These are phyloP conservation scores for Candida maesae DNA, from an alignment of 805 yeast species.

Conservation along the genomic window DNA sequence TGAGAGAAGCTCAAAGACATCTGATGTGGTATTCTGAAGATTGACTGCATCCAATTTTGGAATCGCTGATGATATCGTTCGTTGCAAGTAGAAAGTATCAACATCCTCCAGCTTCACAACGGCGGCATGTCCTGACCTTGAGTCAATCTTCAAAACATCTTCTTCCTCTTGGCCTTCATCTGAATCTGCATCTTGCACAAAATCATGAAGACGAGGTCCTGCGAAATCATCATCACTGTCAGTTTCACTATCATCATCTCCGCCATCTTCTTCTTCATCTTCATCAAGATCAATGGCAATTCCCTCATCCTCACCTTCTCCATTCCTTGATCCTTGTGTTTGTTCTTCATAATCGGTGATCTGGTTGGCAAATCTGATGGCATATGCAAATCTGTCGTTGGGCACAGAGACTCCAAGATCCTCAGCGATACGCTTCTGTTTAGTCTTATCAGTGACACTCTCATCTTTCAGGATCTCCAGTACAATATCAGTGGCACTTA, in stretches of 20 bases:
- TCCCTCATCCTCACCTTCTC: slow-evolving; percentile 41
- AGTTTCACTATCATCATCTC: slow-evolving; percentile 25
- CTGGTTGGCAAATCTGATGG: slow-evolving; percentile 36
- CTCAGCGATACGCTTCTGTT: slow-evolving; percentile 43
- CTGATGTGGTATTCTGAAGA: slow-evolving; percentile 37
- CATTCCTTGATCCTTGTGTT: slow-evolving; percentile 17
- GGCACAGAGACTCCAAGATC: slow-evolving; percentile 34
- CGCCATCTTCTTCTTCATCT: slow-evolving; percentile 29
- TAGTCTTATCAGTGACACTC: slow-evolving; percentile 39
- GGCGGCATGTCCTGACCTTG: slow-evolving; percentile 10
- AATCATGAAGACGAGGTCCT: slow-evolving; percentile 30
- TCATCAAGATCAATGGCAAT: slow-evolving; percentile 28
- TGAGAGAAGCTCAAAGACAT: slow-evolving; percentile 39
- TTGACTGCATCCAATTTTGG: slow-evolving; percentile 36
- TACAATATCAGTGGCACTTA: slow-evolving; percentile 68
- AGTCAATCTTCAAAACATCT: slow-evolving; percentile 20
- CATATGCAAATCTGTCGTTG: slow-evolving; percentile 28
- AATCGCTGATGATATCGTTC: slow-evolving; percentile 38
- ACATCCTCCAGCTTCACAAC: slow-evolving; percentile 36
- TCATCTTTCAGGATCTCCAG: slow-evolving; percentile 52
- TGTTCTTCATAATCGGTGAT: slow-evolving; percentile 46
- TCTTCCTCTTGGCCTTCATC: slow-evolving; percentile 19
- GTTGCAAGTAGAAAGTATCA: slow-evolving; percentile 51
- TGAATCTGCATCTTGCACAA: slow-evolving; percentile 23
- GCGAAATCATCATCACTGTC: slow-evolving; percentile 33